phyloP scores from a whole-genome alignment of 129 eudicot genomes.

The Chrysanthemum seticuspe region DNA sequence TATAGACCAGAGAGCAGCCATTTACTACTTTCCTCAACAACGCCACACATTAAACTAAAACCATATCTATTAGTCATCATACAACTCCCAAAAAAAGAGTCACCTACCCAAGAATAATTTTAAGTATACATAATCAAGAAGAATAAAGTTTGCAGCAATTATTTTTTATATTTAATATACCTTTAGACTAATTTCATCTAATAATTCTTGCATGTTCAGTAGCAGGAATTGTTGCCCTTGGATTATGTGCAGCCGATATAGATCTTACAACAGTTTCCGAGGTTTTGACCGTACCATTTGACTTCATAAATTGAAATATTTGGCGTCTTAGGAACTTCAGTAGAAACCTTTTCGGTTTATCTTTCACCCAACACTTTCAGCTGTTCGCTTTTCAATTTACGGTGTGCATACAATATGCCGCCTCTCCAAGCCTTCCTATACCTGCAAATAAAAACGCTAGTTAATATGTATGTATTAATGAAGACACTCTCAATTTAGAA shows the following conservation, averaged over 20 bases:
- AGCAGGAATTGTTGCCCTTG: conserved; percentile 20
- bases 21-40: too few species aligned
- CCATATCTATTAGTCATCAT: too few species aligned
- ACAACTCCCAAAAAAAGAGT: too few species aligned
- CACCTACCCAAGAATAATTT: too few species aligned
- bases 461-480: background rate
- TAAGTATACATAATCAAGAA: too few species aligned
- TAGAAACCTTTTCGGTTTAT: conserved; percentile 70
- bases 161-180: too few species aligned
- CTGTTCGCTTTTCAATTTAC: conserved; percentile 82
- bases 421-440: conserved; percentile 93
- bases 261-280: too few species aligned
- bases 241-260: conserved; percentile 15
- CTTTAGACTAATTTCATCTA: background rate
- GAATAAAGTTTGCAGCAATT: too few species aligned
- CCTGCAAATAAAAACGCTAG: conserved; percentile 36
- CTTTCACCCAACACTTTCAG: conserved; percentile 77
- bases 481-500: background rate
- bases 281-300: too few species aligned
- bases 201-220: background rate
- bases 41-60: too few species aligned
- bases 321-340: conserved; percentile 59
- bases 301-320: conserved; percentile 34
- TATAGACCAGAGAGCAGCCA: too few species aligned
- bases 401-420: conserved; percentile 80